phyloP scores from a whole-genome alignment of 2,329 filamentous ascomycete genomes.

The Monosporascus sp. region DNA sequence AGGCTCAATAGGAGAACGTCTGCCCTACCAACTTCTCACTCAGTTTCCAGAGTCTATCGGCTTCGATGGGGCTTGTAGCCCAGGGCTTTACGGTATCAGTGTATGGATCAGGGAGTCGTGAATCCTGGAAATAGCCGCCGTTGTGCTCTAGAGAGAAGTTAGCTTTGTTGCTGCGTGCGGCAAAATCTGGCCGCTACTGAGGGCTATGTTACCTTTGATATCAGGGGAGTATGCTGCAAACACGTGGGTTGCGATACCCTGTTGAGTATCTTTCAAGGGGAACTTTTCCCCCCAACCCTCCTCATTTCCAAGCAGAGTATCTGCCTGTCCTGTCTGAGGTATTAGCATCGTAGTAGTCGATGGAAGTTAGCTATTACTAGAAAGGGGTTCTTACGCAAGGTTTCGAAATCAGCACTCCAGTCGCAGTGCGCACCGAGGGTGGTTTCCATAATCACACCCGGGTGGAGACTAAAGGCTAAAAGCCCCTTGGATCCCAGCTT shows the following conservation, averaged over 20 bases:
- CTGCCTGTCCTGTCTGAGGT: too few relatives aligned
- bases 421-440: slow-evolving; percentile 2
- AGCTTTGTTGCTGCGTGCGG: neutral
- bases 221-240: too few relatives aligned
- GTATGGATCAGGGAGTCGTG: slow-evolving; percentile 19
- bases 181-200: neutral
- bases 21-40: slow-evolving; percentile 29
- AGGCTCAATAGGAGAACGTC: slow-evolving; percentile 19
- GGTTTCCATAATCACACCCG: slow-evolving; percentile 13
- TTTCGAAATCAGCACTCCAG: slow-evolving; percentile 4
- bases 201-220: neutral
- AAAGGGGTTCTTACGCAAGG: neutral
- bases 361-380: too few relatives aligned
- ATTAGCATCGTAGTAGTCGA: too few relatives aligned
- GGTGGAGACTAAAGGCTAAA: slow-evolving; percentile 29
- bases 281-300: too few relatives aligned
- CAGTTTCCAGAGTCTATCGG: slow-evolving; percentile 29
- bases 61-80: slow-evolving; percentile 21
- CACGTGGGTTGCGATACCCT: too few relatives aligned
- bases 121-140: slow-evolving; percentile 26
- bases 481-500: slow-evolving; percentile 11
- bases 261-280: too few relatives aligned
- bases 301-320: too few relatives aligned
- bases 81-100: slow-evolving; percentile 22
- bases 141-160: slow-evolving; percentile 11